These are phyloP conservation scores for Combretum micranthum DNA, from an alignment of 345 rosid species.

Conservation along the genomic window DNA sequence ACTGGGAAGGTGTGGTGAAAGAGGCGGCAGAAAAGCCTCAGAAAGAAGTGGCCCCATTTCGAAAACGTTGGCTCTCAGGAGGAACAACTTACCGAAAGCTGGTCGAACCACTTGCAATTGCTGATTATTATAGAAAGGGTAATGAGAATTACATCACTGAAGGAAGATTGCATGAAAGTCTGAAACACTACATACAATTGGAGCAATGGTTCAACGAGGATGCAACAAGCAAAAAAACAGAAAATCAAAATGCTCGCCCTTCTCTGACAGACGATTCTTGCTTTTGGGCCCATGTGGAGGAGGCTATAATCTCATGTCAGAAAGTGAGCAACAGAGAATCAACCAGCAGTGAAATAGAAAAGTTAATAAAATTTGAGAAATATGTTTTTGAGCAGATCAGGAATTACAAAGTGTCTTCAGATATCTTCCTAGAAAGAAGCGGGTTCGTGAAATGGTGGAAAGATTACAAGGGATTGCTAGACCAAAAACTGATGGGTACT, in stretches of 20 bases:
- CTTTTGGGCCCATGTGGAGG: constrained; percentile 82
- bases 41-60: constrained; percentile 21
- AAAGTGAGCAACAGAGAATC: constrained; percentile 6
- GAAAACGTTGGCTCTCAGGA: constrained; percentile 26
- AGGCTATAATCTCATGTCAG: constrained; percentile 30
- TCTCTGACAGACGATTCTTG: constrained; percentile 55
- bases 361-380: constrained; percentile 25
- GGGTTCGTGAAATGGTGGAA: constrained; percentile 75
- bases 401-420: constrained; percentile 48
- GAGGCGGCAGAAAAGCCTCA: constrained; percentile 48
- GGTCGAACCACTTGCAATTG: constrained; percentile 77
- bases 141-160: constrained; percentile 15
- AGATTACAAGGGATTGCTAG: constrained; percentile 23
- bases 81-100: constrained; percentile 57
- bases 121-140: constrained; percentile 40
- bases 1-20: constrained; percentile 46
- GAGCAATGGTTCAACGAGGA: constrained; percentile 36
- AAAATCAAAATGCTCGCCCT: constrained; percentile 18
- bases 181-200: constrained; percentile 35
- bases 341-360: constrained; percentile 6
- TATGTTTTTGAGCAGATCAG: constrained; percentile 31
- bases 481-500: constrained; percentile 3
- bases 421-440: constrained; percentile 49
- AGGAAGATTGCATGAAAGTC: constrained; percentile 49
- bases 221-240: background rate